Percentiles rank a stretch among this genome's conserved stretches.
These are phyloP conservation scores for Aspergillus ochraceus DNA, from an alignment of 2,329 filamentous ascomycete genomes.

Conservation along the genomic window DNA sequence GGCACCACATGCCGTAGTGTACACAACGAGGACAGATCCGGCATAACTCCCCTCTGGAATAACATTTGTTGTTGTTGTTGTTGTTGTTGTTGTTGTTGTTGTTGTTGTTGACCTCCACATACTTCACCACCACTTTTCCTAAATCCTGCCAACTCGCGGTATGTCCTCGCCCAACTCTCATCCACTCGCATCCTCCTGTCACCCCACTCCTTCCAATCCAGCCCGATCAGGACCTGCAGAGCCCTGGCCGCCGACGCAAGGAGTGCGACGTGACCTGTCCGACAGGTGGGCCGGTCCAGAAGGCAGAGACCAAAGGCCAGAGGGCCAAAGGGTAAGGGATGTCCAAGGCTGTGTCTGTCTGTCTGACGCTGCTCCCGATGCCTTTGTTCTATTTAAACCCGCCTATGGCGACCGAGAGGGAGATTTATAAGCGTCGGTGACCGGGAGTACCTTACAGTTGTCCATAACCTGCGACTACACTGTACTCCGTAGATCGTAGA, in stretches of 20 bases:
- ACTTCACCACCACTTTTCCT: not conserved
- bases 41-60: no score
- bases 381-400: not conserved
- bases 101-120: not conserved
- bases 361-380: not conserved
- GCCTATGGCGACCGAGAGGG: not conserved
- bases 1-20: no score
- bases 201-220: not conserved
- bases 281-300: not conserved
- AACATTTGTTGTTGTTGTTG: no score
- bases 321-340: not conserved
- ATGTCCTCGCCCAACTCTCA: not conserved
- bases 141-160: not conserved
- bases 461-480: no score
- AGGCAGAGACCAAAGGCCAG: no score
- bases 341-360: not conserved
- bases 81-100: no score
- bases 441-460: no score
- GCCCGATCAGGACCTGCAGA: not conserved
- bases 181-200: not conserved
- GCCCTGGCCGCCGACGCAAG: not conserved
- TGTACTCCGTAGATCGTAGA: no score
- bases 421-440: no score
- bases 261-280: not conserved
- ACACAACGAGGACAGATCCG: no score